Evolutionary conservation across 2,329 filamentous ascomycete species (phyloP), one percentile per base, ranked within the genome.

Genomic region (Fusarium sp.): DNA sequence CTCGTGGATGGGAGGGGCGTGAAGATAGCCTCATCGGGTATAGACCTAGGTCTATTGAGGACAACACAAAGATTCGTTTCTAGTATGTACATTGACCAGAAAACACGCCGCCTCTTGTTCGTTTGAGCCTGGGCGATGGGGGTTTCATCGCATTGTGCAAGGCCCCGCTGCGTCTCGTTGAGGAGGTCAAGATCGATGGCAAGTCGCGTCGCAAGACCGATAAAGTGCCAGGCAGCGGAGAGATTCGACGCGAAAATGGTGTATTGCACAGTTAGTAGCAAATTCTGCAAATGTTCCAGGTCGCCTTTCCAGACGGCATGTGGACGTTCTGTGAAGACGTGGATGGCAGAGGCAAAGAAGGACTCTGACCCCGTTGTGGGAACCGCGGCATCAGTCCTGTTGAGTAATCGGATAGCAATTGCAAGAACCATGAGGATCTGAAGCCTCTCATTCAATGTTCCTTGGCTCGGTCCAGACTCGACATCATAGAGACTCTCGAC

Each of bases 21-120:
- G 16, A 70, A 71, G 9, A 76, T 68, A 3, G 71, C 69, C 6
- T 76, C 71, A 5, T 76, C 74, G 0, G 74, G 74, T 18, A 76
- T 67, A 3, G 71, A 76, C 5, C 68, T 35, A 2, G 74, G 74
- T 1, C 74, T 64, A 5, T 64, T 66, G 1, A 75, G 58, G 0
- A 76, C 56, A 4, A 64, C 63, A 1, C 74, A 76, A 1, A 76
- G 39, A 13, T 76, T 76, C 0, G 71, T 69, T 23, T 76, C 74
- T 6, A 76, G 68, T 4, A 70, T 69, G 10, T 76, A 76, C 0
- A 64, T 68, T 0, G 73, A 71, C 74, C 67, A 76, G 6, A 76
- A 75, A 0, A 73, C 43, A 2, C 74, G 58, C 0, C 71, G 34
- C 35, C 56, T 63, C 30, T 66, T 66, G 5, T 73, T 68, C 0